Conservation (phyloP, 345 rosid genomes). For the Hypericum perforatum region DNA sequence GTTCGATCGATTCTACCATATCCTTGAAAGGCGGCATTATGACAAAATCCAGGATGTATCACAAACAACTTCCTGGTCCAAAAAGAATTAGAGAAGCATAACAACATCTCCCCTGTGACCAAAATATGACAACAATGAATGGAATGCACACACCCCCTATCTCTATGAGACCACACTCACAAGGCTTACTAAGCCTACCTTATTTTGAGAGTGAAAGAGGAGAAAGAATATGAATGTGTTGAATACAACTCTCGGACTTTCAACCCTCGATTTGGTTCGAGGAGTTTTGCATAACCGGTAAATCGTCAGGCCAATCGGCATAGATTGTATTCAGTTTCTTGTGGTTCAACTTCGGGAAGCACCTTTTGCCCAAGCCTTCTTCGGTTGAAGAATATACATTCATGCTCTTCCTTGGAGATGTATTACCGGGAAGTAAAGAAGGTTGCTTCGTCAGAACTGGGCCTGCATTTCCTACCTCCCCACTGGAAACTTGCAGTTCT, state of each 20-base stretch:
- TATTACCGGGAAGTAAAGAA: conserved; percentile 23
- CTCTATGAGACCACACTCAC: too few species aligned
- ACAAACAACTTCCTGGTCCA: too few species aligned
- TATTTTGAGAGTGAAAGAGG: background rate
- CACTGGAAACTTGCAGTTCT: conserved; percentile 53
- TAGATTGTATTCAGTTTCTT: conserved; percentile 83
- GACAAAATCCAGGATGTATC: too few species aligned
- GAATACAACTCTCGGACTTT: background rate
- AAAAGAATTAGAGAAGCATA: too few species aligned
- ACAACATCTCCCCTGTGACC: too few species aligned
- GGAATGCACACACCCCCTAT: too few species aligned
- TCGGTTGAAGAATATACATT: conserved; percentile 32
- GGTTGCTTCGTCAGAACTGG: conserved; percentile 30
- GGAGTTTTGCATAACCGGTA: conserved; percentile 37
- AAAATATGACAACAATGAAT: too few species aligned
- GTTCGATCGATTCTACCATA: too few species aligned
- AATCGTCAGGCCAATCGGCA: conserved; percentile 91
- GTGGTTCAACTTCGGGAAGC: conserved; percentile 60
- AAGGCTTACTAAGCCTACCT: too few species aligned
- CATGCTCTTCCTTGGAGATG: conserved; percentile 25
- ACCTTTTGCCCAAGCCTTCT: conserved; percentile 46
- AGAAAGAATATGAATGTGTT: background rate
- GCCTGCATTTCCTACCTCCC: conserved; percentile 33
- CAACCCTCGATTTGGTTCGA: conserved; percentile 2
- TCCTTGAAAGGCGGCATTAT: too few species aligned